These are phyloP conservation scores for Ajuga reptans DNA, from an alignment of 305 asterid genomes.

Conservation along the genomic window DNA sequence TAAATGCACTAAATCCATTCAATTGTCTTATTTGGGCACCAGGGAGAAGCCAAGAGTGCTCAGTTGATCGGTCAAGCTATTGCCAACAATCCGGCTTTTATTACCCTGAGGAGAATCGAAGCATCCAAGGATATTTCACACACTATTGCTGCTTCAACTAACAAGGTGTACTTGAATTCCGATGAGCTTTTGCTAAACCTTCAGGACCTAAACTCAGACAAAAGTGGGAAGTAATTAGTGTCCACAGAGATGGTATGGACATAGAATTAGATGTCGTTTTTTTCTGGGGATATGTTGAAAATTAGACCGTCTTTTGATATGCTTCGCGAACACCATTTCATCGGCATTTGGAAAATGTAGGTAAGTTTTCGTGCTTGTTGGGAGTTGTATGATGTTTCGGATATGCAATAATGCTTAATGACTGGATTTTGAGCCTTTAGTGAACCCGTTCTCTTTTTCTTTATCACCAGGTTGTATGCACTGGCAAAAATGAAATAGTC, in stretches of 20 bases:
- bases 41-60: slow-evolving; percentile 96
- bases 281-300: not conserved
- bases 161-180: slow-evolving; percentile 69
- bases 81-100: slow-evolving; percentile 75
- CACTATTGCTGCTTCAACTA: slow-evolving; percentile 46
- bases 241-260: not conserved
- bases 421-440: not conserved
- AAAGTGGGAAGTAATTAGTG: slow-evolving; percentile 25
- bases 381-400: slow-evolving; percentile 7
- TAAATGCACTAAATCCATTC: not conserved
- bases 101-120: slow-evolving; percentile 76
- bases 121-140: slow-evolving; percentile 77
- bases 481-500: no score
- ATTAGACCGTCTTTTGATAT: not conserved
- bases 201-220: slow-evolving; percentile 38
- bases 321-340: not conserved
- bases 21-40: slow-evolving; percentile 1
- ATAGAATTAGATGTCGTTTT: not conserved
- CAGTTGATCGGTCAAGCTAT: slow-evolving; percentile 84
- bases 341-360: not conserved
- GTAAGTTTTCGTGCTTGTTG: not conserved
- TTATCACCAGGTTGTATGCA: no score
- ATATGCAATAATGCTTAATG: slow-evolving; percentile 15
- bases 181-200: slow-evolving; percentile 78
- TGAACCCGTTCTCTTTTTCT: not conserved